Evolutionary conservation across 1,139 yeast genomes (phyloP).

Genomic region (Eremothecium gossypii): DNA sequence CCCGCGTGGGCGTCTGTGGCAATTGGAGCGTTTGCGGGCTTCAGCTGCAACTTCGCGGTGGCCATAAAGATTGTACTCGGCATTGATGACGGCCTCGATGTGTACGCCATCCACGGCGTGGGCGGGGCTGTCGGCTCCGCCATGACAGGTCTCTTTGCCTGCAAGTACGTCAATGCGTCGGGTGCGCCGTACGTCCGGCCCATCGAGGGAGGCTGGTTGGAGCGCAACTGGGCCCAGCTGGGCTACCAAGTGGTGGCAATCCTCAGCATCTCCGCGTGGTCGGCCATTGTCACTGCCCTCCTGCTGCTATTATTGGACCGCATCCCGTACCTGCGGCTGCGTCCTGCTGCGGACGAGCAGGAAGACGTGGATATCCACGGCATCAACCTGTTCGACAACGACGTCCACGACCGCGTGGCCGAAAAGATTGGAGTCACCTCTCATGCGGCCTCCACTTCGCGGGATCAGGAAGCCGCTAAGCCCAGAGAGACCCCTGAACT

Average conservation of each 20-base stretch:
- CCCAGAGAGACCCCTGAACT: too few species aligned
- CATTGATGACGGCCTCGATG: conserved; percentile 95
- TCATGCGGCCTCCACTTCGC: too few species aligned
- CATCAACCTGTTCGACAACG: too few species aligned
- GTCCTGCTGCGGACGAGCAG: conserved; percentile 87
- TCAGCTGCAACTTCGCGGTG: conserved; percentile 74
- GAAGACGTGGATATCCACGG: conserved; percentile 42
- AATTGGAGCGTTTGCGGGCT: conserved; percentile 73
- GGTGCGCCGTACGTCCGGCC: conserved; percentile 50
- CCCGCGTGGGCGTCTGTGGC: conserved; percentile 83
- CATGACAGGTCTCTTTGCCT: conserved; percentile 86
- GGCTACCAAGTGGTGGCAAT: conserved; percentile 92
- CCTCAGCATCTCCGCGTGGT: conserved; percentile 66
- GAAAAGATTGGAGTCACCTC: too few species aligned
- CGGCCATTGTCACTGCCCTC: conserved; percentile 66
- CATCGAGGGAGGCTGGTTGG: conserved; percentile 90
- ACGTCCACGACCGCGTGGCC: too few species aligned
- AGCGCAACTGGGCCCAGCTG: conserved; percentile 79
- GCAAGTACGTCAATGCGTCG: conserved; percentile 79
- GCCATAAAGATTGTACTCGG: conserved; percentile 63
- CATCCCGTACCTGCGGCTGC: conserved; percentile 72
- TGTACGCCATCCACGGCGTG: conserved; percentile 86
- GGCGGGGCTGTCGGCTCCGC: conserved; percentile 85
- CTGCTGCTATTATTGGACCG: conserved; percentile 65
- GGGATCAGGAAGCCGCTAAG: too few species aligned